These are phyloP conservation scores for Penicillium frequentans DNA, from an alignment of 2,329 filamentous ascomycete species.

Conservation along the genomic window DNA sequence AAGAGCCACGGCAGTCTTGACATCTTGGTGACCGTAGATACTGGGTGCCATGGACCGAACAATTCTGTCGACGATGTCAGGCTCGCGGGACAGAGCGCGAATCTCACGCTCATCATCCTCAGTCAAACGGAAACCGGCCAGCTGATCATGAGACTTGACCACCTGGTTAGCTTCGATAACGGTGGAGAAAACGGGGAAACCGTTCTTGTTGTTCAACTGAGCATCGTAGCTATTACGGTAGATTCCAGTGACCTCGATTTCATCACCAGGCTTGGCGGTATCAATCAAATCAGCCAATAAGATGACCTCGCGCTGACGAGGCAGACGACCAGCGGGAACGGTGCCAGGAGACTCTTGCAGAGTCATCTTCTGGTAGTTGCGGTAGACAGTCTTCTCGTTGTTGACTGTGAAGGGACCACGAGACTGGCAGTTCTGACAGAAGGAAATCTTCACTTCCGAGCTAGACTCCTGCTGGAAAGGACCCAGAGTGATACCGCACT, in stretches of 20 bases:
- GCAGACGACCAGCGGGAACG: constrained; percentile 90
- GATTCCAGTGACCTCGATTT: constrained; percentile 94
- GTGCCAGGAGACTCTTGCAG: constrained; percentile 96
- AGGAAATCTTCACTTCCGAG: constrained; percentile 92
- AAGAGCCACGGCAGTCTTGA: constrained; percentile 94
- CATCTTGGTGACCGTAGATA: constrained; percentile 94
- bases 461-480: constrained; percentile 98
- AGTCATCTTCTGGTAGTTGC: constrained; percentile 97
- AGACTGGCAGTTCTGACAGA: constrained; percentile 94
- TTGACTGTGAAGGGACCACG: constrained; percentile 93
- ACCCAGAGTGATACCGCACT: constrained; percentile 87
- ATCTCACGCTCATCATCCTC: constrained; percentile 94
- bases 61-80: constrained; percentile 88
- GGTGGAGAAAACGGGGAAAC: constrained; percentile 96
- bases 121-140: constrained; percentile 92
- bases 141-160: constrained; percentile 94
- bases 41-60: constrained; percentile 92
- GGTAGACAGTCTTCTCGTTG: constrained; percentile 96
- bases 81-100: constrained; percentile 81
- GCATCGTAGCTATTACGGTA: constrained; percentile 99
- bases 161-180: constrained; percentile 97
- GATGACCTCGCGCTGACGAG: constrained; percentile 90
- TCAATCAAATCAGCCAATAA: constrained; percentile 97
- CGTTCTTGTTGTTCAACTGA: constrained; percentile 96
- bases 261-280: constrained; percentile 92